Base-by-base conservation (phyloP, 2,329 filamentous ascomycete species). In the Ceratocystis cacaofunesta region DNA sequence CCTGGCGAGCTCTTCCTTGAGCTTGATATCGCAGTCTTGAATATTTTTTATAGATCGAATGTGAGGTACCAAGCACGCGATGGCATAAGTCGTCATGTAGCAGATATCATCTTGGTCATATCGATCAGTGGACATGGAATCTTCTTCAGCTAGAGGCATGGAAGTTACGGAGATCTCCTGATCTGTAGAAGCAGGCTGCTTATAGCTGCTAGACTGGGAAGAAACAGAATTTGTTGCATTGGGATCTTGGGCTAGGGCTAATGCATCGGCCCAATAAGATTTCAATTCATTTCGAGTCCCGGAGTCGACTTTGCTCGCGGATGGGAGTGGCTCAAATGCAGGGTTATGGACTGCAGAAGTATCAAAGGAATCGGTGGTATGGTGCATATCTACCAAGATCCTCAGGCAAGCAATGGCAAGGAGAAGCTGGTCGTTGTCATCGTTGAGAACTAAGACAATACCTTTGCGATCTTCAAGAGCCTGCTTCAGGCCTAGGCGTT, bases 11-110 rank as follows among this genome's bases (percentile, higher is more conserved):
- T 25, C 25, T 25, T 28, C 8, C 48, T 52, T 52, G 1, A 52
- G 12, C 48, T 3, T 15, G 8, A 25, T 25, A 25, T 52, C 48
- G 12, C 48, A 52, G 48, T 8, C 19, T 25, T 25, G 4, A 3
- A 52, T 10, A 5, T 25, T 52, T 25, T 52, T 19, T 25, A 63
- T 32, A n/a, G 22, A 22, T 8, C 17, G 22, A 28, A 63, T 32
- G 32, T 63, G 61, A n/a, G 61, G 61, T 22, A 63, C 5, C n/a
- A 63, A 28, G 30, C 43, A 63, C 1, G 44, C 44, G n/a, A 63
- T 41, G 25, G 61, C 61, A 15, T 63, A 63, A 12, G 61, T 63
- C 10, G 44, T 63, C 61, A 63, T 63, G 61, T 63, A 63, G 25
- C 43, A 50, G 10, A 63, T 22, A 36, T 63, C 61, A 30, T 63